Percentiles rank a stretch among this genome's conserved stretches.
phyloP scores from a whole-genome alignment of 2,329 filamentous ascomycete species.

The Sporothrix brunneoviolacea region DNA sequence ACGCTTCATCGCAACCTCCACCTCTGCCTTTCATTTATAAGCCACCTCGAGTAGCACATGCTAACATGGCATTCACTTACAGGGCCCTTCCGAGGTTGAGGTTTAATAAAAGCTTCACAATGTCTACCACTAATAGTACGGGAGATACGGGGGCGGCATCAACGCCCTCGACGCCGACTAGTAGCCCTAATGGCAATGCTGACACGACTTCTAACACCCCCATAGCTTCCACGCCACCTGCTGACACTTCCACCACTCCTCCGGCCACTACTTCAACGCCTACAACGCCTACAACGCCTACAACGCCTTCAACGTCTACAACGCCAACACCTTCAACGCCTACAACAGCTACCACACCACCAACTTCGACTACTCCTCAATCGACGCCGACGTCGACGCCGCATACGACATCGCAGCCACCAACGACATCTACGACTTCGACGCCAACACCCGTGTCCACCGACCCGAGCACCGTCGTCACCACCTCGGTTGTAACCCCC shows the following conservation, averaged over 20 bases:
- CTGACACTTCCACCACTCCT: too few species aligned
- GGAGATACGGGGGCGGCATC: constrained; percentile 12
- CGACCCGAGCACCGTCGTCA: constrained; percentile 13
- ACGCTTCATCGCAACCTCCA: background rate
- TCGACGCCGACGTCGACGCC: constrained; percentile 16
- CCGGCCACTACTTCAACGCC: constrained; percentile 8
- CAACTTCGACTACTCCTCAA: constrained; percentile 3
- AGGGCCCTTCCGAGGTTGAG: constrained; percentile 23
- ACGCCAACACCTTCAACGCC: constrained; percentile 2
- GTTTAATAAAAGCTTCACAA: constrained; percentile 23
- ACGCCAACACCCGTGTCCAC: constrained; percentile 14
- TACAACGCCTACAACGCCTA: background rate
- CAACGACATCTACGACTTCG: constrained; percentile 1
- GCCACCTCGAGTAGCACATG: background rate
- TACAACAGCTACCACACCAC: constrained; percentile 11
- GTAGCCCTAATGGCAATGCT: constrained; percentile 14
- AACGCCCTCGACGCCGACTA: constrained; percentile 9
- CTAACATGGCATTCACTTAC: constrained; percentile 24
- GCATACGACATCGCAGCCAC: constrained; percentile 5
- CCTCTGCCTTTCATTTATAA: background rate
- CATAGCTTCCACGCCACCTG: constrained; percentile 13
- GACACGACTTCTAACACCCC: constrained; percentile 14
- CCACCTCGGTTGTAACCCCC: constrained; percentile 28
- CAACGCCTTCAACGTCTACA: background rate
- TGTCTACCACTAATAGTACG: constrained; percentile 26